Evolutionary conservation across 345 rosid genomes (phyloP), one percentile per base, ranked within the genome.

Genomic region (Gossypium sturtianum): DNA sequence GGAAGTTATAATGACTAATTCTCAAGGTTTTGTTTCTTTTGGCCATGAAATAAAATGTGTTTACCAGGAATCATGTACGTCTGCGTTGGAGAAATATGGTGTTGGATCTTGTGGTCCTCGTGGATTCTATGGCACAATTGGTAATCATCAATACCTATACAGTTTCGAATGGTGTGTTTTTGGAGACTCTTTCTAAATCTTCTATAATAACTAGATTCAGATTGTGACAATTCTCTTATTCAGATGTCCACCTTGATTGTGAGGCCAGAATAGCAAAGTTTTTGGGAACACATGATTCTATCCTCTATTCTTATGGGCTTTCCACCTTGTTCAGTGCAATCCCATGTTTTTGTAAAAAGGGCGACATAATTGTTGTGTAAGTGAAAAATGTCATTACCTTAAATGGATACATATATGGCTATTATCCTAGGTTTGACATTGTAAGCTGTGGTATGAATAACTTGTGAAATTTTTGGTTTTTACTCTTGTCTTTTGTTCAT

Each of bases 71-170:
- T 93, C 99, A 22, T 90, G 98, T 80, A 91, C 92, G 44, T 81
- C 92, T 59, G 85, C 98, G 13, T 67, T 96, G 90, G 90, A 87
- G 87, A 96, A 96, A 85, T 96, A 96, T 83, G 98, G 98, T 53
- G 98, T 96, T 51, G 97, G 99, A 80, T 96, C 99, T 64, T 96
- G 98, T 77, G 98, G 99, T 51, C 97, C 99, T 83, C 98, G 97
- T 83, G 90, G 91, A 12, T 93, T 96, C 86, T 93, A 91, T 77
- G 99, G 99, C 70, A 96, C 99, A n/a, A 91, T 93, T 76, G 98
- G 98, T 91, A 79, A 86, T 84, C 38, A n/a, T 68, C 27, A 66
- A 57, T 17, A 6, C 25, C 71, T 2, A 57, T 9, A 9, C 74
- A n/a, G 8, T 25, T 76, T 73, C 58, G 49, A 59, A 54, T 64